Percentiles rank a stretch among this genome's conserved stretches.
Conservation (phyloP, 2,329 filamentous ascomycete genomes). For the Chaetoscypha palmicola region DNA sequence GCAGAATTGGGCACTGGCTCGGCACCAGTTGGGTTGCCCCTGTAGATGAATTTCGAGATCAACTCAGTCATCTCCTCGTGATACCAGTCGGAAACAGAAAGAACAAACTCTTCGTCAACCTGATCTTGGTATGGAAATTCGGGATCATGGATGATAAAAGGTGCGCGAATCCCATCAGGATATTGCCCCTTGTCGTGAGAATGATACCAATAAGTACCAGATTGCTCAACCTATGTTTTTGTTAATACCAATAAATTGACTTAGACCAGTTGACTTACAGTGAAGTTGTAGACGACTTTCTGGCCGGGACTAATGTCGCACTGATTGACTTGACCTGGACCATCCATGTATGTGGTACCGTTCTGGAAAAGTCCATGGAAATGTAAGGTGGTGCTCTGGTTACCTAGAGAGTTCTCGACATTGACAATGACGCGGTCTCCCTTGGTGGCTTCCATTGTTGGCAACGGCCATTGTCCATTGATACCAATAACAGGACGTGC, state of each 20-base stretch:
- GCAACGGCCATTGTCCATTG: slow-evolving; percentile 70
- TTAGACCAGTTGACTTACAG: slow-evolving; percentile 31
- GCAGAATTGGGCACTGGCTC: slow-evolving; percentile 60
- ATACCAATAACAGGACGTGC: slow-evolving; percentile 66
- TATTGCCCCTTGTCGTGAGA: slow-evolving; percentile 49
- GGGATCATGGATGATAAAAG: slow-evolving; percentile 49
- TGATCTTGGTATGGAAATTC: slow-evolving; percentile 40
- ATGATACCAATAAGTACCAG: slow-evolving; percentile 74
- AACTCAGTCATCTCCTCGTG: slow-evolving; percentile 47
- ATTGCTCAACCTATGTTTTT: slow-evolving; percentile 44
- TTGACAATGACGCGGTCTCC: slow-evolving; percentile 47
- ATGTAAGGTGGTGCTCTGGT: slow-evolving; percentile 56
- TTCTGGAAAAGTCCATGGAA: slow-evolving; percentile 69
- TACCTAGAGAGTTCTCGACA: slow-evolving; percentile 36
- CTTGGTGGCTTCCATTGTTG: slow-evolving; percentile 53
- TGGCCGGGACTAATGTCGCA: slow-evolving; percentile 57
- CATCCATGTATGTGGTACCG: slow-evolving; percentile 62
- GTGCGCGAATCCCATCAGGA: slow-evolving; percentile 50
- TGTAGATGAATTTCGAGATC: slow-evolving; percentile 32
- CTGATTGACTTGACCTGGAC: slow-evolving; percentile 58
- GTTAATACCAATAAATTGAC: background rate
- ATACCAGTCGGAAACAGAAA: slow-evolving; percentile 57
- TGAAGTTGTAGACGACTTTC: slow-evolving; percentile 65
- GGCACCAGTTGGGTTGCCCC: slow-evolving; percentile 42
- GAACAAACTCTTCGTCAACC: slow-evolving; percentile 46